Evolutionary conservation across 2,329 filamentous ascomycete genomes (phyloP).

Genomic region (Dactylella cylindrospora): DNA sequence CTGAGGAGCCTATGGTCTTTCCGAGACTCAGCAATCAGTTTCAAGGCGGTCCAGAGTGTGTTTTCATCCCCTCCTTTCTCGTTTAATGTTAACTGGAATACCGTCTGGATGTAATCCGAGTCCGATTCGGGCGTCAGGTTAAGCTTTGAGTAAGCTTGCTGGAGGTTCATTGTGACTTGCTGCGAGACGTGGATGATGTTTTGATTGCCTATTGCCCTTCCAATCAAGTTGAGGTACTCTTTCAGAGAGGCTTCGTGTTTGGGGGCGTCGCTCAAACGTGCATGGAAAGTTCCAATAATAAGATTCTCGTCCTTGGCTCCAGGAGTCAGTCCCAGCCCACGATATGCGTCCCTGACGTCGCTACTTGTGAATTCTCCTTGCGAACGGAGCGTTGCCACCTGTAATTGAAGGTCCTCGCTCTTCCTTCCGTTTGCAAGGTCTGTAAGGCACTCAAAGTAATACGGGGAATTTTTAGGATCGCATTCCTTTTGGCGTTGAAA

Average conservation of each 20-base stretch:
- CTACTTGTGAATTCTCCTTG: conserved; percentile 61
- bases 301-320: conserved; percentile 59
- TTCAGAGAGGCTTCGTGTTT: conserved; percentile 61
- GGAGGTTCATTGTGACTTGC: conserved; percentile 54
- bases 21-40: conserved; percentile 21
- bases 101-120: conserved; percentile 20
- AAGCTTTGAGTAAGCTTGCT: conserved; percentile 22
- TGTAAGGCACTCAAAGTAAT: conserved; percentile 68
- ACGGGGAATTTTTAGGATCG: conserved; percentile 60
- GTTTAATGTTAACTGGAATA: conserved; percentile 30
- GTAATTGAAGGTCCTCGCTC: conserved; percentile 61
- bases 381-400: conserved; percentile 62
- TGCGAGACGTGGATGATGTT: conserved; percentile 62
- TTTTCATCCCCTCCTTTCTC: conserved; percentile 17
- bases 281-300: conserved; percentile 64
- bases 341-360: conserved; percentile 62
- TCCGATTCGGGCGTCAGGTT: conserved; percentile 9
- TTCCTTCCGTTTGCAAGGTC: conserved; percentile 61
- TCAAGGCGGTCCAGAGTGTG: conserved; percentile 32
- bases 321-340: conserved; percentile 60
- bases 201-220: conserved; percentile 60
- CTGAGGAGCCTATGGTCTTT: conserved; percentile 21
- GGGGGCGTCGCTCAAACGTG: conserved; percentile 60
- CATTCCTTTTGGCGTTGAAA: conserved; percentile 63
- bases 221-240: conserved; percentile 63